Evolutionary conservation across 2,329 filamentous ascomycete species (phyloP).

Genomic region (Fusarium incarnatum): DNA sequence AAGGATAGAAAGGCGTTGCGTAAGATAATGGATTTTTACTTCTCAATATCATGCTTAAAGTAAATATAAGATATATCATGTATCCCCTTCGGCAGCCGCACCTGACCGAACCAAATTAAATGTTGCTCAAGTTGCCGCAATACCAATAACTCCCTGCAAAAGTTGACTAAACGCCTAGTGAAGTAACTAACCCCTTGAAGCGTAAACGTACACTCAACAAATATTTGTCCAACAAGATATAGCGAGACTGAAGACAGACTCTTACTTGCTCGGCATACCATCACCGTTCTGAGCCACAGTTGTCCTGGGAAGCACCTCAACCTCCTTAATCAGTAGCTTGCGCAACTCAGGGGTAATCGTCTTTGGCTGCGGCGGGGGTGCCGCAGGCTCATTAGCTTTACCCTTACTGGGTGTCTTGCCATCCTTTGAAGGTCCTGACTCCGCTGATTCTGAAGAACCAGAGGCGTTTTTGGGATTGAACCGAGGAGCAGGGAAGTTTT

Average conservation of each 20-base stretch:
- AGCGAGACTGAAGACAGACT: neutral
- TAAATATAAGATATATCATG: neutral
- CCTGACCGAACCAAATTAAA: neutral
- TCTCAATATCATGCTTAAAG: slow-evolving; percentile 1
- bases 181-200: slow-evolving; percentile 4
- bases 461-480: slow-evolving; percentile 32
- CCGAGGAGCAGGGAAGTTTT: slow-evolving; percentile 76
- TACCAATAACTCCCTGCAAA: slow-evolving; percentile 37
- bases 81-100: neutral
- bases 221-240: neutral
- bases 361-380: slow-evolving; percentile 53
- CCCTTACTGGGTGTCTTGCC: slow-evolving; percentile 48
- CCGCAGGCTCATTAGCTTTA: slow-evolving; percentile 52
- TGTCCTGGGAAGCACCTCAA: slow-evolving; percentile 57
- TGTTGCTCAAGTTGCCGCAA: neutral
- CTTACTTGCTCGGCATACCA: slow-evolving; percentile 50
- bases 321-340: slow-evolving; percentile 62
- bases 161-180: neutral
- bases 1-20: slow-evolving; percentile 44
- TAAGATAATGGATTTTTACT: slow-evolving; percentile 28
- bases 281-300: slow-evolving; percentile 53
- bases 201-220: slow-evolving; percentile 26
- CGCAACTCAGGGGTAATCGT: slow-evolving; percentile 69
- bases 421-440: slow-evolving; percentile 20
- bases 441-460: slow-evolving; percentile 26